phyloP scores from a whole-genome alignment of 306 rosid genomes.

The Fragaria iinumae region DNA sequence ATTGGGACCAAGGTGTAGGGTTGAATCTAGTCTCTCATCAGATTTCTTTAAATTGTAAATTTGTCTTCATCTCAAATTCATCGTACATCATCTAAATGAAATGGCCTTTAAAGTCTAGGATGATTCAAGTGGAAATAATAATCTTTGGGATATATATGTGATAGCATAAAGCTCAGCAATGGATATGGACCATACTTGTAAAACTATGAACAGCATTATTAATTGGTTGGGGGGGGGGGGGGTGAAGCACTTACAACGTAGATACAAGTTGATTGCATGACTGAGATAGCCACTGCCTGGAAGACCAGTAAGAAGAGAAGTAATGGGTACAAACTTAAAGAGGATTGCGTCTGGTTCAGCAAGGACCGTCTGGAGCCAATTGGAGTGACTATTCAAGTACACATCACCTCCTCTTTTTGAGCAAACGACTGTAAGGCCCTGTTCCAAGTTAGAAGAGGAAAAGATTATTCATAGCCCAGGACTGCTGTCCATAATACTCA shows the following conservation, averaged over 20 bases:
- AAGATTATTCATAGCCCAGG: constrained; percentile 20
- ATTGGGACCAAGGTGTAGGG: background rate
- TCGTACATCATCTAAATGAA: background rate
- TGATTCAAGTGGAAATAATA: background rate
- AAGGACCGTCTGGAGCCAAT: constrained; percentile 88
- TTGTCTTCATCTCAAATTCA: background rate
- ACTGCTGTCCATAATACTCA: constrained; percentile 12
- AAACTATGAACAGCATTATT: background rate
- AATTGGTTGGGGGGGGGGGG: background rate
- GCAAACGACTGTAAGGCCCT: constrained; percentile 75
- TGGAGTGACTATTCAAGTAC: constrained; percentile 62
- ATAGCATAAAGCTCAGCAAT: constrained; percentile 16
- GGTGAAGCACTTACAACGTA: constrained; percentile 67
- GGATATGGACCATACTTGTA: constrained; percentile 15
- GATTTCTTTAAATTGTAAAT: background rate
- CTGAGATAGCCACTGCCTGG: constrained; percentile 98
- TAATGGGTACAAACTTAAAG: constrained; percentile 83
- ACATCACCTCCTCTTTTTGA: constrained; percentile 90
- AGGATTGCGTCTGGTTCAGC: constrained; percentile 76
- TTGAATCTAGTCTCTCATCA: background rate
- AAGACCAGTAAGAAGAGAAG: constrained; percentile 87
- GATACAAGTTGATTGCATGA: constrained; percentile 94
- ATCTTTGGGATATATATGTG: background rate
- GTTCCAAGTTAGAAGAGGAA: constrained; percentile 26
- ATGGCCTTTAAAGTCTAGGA: background rate